Evolutionary conservation across 1,284 basidiomycete species (phyloP), one percentile per base, ranked within the genome.

Genomic region (Ustilago sp.): DNA sequence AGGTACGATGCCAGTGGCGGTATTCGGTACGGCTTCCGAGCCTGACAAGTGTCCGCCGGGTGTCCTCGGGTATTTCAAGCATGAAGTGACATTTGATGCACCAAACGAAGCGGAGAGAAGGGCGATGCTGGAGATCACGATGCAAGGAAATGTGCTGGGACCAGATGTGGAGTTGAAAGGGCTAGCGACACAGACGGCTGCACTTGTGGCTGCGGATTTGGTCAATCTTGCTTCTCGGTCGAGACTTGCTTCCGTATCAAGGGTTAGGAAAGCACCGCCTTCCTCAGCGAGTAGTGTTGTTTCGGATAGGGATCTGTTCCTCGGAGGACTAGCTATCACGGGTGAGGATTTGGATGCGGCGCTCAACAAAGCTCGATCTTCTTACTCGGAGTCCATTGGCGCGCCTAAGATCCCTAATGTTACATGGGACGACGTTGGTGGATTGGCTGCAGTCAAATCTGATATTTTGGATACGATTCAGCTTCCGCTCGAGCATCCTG

Each of bases 401-500:
- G 94, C 95, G 19, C 97, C 97, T 0, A 95, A 93, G 82, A 99
- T 99, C 59, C 97, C 97, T 1, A 93, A 91, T 73, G 95, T 99
- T 0, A 91, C 93, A 0, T 99, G 97, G 97, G 94, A 98, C 87
- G 97, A 99, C 85, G 93, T 99, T 15, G 97, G 97, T 47, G 97
- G 97, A 8, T 88, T 99, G 19, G 92, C 91, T 1, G 88, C 89
- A 71, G 94, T 98, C 67, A 99, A 98, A 87, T 87, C 90, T 50
- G 96, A 98, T 80, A 98, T 99, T 65, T 88, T 99, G 77, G 96
- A 99, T 82, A 99, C 96, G 17, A 94, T 99, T 54, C 95, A 99
- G 85, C 88, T 99, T 4, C 97, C 97, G 0, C 88, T 99, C 32
- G 93, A 98, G 68, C 91, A 94, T 83, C 96, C 97, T 2, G 95